Conservation (phyloP, 2,329 filamentous ascomycete species). For the Blumeriella jaapii region DNA sequence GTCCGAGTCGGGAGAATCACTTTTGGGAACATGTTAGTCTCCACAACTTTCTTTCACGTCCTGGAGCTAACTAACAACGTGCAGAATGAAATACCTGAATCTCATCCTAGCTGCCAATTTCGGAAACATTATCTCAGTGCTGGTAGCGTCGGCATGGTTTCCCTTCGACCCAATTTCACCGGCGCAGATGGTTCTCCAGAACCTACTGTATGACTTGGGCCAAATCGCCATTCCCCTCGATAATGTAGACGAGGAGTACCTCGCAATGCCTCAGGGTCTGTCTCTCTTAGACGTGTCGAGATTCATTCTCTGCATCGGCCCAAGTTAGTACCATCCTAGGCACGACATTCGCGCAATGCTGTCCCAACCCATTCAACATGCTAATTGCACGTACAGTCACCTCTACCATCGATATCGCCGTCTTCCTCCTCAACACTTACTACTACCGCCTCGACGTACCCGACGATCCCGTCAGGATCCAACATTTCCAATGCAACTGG, state of each 20-base stretch:
- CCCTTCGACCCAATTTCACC: slow-evolving; percentile 7
- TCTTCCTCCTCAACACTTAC: slow-evolving; percentile 6
- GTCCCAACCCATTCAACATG: too few relatives aligned
- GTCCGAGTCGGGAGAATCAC: slow-evolving; percentile 5
- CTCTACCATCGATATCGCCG: slow-evolving; percentile 5
- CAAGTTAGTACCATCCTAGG: background rate
- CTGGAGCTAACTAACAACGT: background rate
- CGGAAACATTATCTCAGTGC: slow-evolving; percentile 3
- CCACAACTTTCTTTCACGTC: background rate
- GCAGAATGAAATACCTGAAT: slow-evolving; percentile 11
- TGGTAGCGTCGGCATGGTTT: slow-evolving; percentile 2
- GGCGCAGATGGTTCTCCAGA: slow-evolving; percentile 6
- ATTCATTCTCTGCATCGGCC: slow-evolving; percentile 3
- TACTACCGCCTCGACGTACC: slow-evolving; percentile 2
- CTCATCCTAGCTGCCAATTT: slow-evolving; percentile 7
- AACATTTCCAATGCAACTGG: slow-evolving; percentile 5
- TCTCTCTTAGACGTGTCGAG: slow-evolving; percentile 4
- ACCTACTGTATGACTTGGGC: slow-evolving; percentile 4
- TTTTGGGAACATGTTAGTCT: slow-evolving; percentile 9
- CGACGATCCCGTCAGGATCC: background rate
- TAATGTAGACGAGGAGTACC: slow-evolving; percentile 5
- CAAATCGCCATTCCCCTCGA: slow-evolving; percentile 8
- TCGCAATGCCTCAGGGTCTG: slow-evolving; percentile 1
- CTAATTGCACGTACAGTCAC: slow-evolving; percentile 2
- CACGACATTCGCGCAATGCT: too few relatives aligned